These are phyloP conservation scores for Helicostylum pulchrum DNA, from an alignment of 192 early-diverging fungal genomes.

Conservation along the genomic window DNA sequence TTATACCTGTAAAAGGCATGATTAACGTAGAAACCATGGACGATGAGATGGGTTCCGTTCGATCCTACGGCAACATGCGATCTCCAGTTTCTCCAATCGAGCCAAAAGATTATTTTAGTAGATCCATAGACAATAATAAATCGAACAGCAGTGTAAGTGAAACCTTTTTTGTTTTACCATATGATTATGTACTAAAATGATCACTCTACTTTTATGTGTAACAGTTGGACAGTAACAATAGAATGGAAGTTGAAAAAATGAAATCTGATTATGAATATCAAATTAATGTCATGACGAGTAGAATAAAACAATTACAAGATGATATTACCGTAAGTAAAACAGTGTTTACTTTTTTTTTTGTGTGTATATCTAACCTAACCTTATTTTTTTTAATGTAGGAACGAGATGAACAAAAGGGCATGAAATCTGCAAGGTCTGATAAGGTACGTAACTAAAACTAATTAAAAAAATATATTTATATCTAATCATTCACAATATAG, in stretches of 20 bases:
- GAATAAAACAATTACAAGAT: slow-evolving; percentile 63
- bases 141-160: neutral
- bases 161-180: neutral
- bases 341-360: neutral
- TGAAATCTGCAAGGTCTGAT: too few species aligned
- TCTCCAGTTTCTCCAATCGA: neutral
- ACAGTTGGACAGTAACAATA: neutral
- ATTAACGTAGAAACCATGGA: slow-evolving; percentile 18
- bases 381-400: neutral
- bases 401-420: too few species aligned
- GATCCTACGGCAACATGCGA: neutral
- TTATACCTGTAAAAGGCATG: slow-evolving; percentile 24
- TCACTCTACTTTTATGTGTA: neutral
- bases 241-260: slow-evolving; percentile 7
- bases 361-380: neutral
- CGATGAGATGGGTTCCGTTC: neutral
- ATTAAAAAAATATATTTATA: neutral
- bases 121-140: slow-evolving; percentile 1
- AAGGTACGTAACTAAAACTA: neutral
- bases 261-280: slow-evolving; percentile 63
- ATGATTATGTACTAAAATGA: neutral
- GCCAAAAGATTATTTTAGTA: slow-evolving; percentile 2
- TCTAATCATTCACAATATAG: neutral
- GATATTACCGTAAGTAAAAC: slow-evolving; percentile 24
- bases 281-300: slow-evolving; percentile 55